phyloP scores from a whole-genome alignment of 768 basidiomycete species.

The Suillus subluteus region DNA sequence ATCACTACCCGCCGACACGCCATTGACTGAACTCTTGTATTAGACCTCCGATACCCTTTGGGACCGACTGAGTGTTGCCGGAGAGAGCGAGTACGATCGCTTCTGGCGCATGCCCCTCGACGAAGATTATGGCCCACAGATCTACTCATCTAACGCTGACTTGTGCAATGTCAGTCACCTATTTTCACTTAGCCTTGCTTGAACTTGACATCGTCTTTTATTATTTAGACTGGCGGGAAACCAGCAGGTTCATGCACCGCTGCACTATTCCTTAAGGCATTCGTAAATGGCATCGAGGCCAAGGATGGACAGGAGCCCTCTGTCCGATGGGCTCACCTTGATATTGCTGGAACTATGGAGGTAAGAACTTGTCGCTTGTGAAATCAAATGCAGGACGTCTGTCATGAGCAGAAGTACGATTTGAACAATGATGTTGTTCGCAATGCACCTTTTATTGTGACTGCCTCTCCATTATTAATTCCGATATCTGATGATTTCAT shows the following conservation, averaged over 20 bases:
- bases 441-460: not conserved
- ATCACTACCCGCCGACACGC: not conserved
- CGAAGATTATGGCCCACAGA: conserved; percentile 79
- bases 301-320: conserved; percentile 55
- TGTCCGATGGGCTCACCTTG: conserved; percentile 86
- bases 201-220: conserved; percentile 9
- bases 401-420: conserved; percentile 28
- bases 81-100: conserved; percentile 74
- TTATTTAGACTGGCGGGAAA: conserved; percentile 65
- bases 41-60: conserved; percentile 79
- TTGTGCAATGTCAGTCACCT: conserved; percentile 57
- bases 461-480: not conserved
- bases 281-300: conserved; percentile 74
- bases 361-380: conserved; percentile 37
- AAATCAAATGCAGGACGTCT: conserved; percentile 34
- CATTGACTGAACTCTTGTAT: not conserved
- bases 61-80: conserved; percentile 68
- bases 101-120: conserved; percentile 93
- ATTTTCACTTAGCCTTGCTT: not conserved
- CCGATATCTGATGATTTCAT: conserved; percentile 7
- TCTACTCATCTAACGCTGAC: conserved; percentile 78
- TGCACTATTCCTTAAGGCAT: conserved; percentile 84
- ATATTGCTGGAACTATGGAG: conserved; percentile 83
- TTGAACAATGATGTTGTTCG: not conserved
- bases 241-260: conserved; percentile 79